Evolutionary conservation across 306 rosid species (phyloP), one percentile per base, ranked within the genome.

Genomic region (Purshia tridentata): DNA sequence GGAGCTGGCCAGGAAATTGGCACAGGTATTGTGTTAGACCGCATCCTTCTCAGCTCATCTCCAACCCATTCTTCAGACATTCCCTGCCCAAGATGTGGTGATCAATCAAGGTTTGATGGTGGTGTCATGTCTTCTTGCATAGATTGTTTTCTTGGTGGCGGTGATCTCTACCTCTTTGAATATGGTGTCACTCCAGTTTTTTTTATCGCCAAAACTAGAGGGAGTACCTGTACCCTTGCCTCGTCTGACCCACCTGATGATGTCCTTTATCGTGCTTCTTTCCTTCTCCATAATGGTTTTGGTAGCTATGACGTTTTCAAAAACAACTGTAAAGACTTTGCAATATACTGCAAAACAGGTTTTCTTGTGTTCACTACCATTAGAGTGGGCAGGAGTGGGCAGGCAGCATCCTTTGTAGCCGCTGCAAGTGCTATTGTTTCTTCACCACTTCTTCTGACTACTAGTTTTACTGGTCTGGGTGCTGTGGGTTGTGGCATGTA

Each of bases 301-400:
- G 94, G 92, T 4, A 63, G 35, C 73, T 89, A 86, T 67, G 4
- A 85, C 67, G 49, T 82, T 19, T 86, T 84, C 82, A 86, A 80
- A 77, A 91, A 89, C 65, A 93, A 91, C 77, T 89, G 96, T 37
- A 91, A 93, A 72, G 89, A 91, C 78, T 93, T 91, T 50, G 94
- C 96, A 3, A 82, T 89, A 57, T 93, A 93, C 78, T 93, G 96
- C 81, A 93, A 93, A 78, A 93, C 96, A 8, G 94, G 92, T 0
- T 70, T 91, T 82, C 88, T 86, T 35, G 78, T 82, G 42, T 13
- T 16, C 54, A 63, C 81, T 12, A 48, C 39, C 65, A 76, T 76
- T 16, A 72, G 83, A 2, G 81, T 82, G 6, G 92, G 94, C 11
- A 54, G 82, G 74, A 88, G 97, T 35, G 92, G 96, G 9, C 96